A percentile compares a stretch with the other conserved stretches of the same genome.
Conservation (phyloP, 2,329 filamentous ascomycete genomes). For the Elsinoe arachidis region DNA sequence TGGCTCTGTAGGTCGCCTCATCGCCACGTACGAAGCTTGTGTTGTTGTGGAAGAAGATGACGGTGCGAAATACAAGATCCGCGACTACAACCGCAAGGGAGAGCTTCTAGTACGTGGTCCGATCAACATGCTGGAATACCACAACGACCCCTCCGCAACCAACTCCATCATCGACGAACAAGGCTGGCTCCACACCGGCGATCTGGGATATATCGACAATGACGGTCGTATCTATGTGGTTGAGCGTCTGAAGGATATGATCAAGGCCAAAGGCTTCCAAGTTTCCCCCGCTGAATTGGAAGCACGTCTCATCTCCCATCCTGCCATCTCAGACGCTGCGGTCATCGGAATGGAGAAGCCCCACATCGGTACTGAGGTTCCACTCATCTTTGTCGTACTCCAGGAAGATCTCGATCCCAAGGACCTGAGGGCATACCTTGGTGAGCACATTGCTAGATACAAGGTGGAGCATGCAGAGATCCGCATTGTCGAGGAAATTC, state of each 20-base stretch:
- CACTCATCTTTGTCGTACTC: constrained; percentile 19
- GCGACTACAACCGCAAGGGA: constrained; percentile 27
- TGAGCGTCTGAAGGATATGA: constrained; percentile 29
- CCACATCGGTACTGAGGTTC: constrained; percentile 16
- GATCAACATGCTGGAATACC: constrained; percentile 35
- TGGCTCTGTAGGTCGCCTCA: constrained; percentile 40
- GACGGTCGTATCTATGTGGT: constrained; percentile 26
- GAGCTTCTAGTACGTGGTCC: constrained; percentile 34
- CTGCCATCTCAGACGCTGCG: constrained; percentile 22
- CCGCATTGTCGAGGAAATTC: constrained; percentile 23
- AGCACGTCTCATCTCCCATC: constrained; percentile 21
- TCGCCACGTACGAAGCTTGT: constrained; percentile 31
- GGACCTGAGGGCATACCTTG: constrained; percentile 25
- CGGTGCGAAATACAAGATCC: neutral
- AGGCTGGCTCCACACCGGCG: constrained; percentile 28
- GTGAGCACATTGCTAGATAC: constrained; percentile 28
- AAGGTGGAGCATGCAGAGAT: constrained; percentile 25
- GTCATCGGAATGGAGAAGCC: constrained; percentile 23
- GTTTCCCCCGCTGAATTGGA: constrained; percentile 29
- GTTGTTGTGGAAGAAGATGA: constrained; percentile 23
- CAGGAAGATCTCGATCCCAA: constrained; percentile 16
- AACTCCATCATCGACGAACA: constrained; percentile 17
- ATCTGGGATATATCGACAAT: constrained; percentile 28
- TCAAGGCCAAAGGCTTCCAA: constrained; percentile 30
- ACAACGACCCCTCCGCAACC: constrained; percentile 24